Conservation (phyloP, 2,329 filamentous ascomycete species). For the Clonostachys byssicola region DNA sequence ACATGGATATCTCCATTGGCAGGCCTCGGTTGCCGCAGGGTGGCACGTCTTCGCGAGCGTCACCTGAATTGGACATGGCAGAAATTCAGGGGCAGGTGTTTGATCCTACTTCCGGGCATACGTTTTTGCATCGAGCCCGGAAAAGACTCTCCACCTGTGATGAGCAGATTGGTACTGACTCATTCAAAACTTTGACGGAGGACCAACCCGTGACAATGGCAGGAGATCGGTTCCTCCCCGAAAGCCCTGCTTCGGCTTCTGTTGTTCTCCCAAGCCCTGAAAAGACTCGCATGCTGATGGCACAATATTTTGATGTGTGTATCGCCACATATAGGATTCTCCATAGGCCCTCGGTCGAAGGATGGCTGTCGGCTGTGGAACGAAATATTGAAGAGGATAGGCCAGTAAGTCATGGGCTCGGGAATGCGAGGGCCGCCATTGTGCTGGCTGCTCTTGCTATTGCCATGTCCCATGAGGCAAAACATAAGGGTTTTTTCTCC, state of each 20-base stretch:
- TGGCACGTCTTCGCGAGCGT: slow-evolving; percentile 16
- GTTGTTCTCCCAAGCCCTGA: slow-evolving; percentile 31
- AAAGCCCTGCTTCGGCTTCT: slow-evolving; percentile 11
- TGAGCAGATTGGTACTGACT: too few species aligned
- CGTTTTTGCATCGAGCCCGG: slow-evolving; percentile 49
- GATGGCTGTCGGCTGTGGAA: slow-evolving; percentile 35
- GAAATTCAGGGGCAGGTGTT: slow-evolving; percentile 49
- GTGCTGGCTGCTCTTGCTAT: slow-evolving; percentile 40
- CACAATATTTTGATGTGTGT: slow-evolving; percentile 49
- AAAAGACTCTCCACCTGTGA: slow-evolving; percentile 37
- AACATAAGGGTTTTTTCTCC: slow-evolving; percentile 17
- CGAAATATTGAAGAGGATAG: slow-evolving; percentile 27
- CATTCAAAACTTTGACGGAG: slow-evolving; percentile 13
- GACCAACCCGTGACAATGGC: slow-evolving; percentile 43
- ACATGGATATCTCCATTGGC: too few species aligned
- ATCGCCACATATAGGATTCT: slow-evolving; percentile 51
- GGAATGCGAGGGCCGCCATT: slow-evolving; percentile 38
- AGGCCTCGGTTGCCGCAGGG: neutral
- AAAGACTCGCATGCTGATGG: slow-evolving; percentile 33
- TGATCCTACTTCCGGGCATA: slow-evolving; percentile 45
- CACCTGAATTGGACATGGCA: slow-evolving; percentile 38
- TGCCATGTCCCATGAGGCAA: slow-evolving; percentile 43
- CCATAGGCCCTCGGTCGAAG: slow-evolving; percentile 41
- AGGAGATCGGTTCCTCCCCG: slow-evolving; percentile 43
- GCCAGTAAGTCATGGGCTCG: slow-evolving; percentile 26